phyloP scores from a whole-genome alignment of 106 monocot genomes.

The Platanthera zijinensis region DNA sequence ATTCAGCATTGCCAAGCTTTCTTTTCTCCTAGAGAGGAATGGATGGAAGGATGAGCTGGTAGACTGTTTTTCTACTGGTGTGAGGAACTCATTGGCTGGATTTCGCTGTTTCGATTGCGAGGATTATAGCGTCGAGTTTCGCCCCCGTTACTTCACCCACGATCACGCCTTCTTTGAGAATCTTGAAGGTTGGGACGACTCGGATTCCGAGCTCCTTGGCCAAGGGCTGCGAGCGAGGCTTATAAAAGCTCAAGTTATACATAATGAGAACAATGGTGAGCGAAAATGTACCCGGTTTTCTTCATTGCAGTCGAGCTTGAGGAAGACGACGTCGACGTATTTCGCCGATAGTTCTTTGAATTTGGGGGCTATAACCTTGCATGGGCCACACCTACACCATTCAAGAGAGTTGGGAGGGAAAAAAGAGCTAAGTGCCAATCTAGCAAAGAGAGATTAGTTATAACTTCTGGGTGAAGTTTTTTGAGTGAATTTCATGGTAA shows the following conservation, averaged over 20 bases:
- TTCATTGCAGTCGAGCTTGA: conserved; percentile 89
- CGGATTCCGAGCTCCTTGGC: conserved; percentile 74
- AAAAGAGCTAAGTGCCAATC: neutral
- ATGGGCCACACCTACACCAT: conserved; percentile 79
- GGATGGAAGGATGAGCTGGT: too few species aligned
- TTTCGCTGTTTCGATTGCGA: conserved; percentile 52
- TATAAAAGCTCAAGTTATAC: neutral
- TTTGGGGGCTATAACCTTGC: conserved; percentile 79
- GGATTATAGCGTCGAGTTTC: conserved; percentile 64
- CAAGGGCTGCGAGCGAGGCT: conserved; percentile 32
- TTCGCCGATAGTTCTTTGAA: conserved; percentile 57
- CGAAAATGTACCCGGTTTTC: conserved; percentile 57
- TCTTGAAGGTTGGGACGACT: conserved; percentile 88
- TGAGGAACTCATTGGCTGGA: conserved; percentile 14
- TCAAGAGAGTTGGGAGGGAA: neutral
- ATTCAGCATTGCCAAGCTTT: too few species aligned
- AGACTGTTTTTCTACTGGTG: neutral
- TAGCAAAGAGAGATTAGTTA: neutral
- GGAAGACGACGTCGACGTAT: conserved; percentile 70
- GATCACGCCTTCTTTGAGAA: conserved; percentile 64
- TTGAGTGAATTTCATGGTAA: too few species aligned
- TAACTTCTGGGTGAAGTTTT: too few species aligned
- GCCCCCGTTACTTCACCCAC: conserved; percentile 82
- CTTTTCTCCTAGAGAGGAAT: too few species aligned
- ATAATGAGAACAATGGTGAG: conserved; percentile 2